Conservation (phyloP, 1,139 yeast species). For the Entelexis paramagnoliae region DNA sequence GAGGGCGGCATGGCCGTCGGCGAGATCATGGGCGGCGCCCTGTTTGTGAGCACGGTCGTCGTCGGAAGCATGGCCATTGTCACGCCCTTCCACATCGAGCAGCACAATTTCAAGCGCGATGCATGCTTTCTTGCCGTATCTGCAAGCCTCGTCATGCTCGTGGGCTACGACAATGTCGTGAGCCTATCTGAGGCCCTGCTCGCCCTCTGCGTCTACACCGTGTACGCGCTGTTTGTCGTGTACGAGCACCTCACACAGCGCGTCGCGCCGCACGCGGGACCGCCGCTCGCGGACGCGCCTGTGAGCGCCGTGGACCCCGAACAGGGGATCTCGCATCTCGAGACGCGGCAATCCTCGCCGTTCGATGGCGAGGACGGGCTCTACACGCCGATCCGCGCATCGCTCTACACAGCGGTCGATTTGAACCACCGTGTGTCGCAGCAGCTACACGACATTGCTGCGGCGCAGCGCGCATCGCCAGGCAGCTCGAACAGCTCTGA, state of each 20-base stretch:
- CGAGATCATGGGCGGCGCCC: slow-evolving; percentile 77
- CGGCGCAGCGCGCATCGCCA: not conserved
- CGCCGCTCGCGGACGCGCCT: not conserved
- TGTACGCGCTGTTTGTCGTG: slow-evolving; percentile 45
- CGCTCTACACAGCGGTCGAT: slow-evolving; percentile 38
- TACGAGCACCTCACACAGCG: slow-evolving; percentile 12
- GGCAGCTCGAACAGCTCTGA: not conserved
- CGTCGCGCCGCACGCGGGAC: too few species aligned
- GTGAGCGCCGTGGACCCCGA: not conserved
- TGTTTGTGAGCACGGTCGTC: slow-evolving; percentile 64
- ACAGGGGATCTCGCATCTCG: not conserved
- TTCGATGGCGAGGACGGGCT: slow-evolving; percentile 8
- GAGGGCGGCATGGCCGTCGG: slow-evolving; percentile 75
- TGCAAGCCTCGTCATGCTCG: slow-evolving; percentile 35
- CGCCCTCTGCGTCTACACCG: slow-evolving; percentile 42
- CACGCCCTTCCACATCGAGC: slow-evolving; percentile 53
- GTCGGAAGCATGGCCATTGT: slow-evolving; percentile 64
- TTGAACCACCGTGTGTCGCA: slow-evolving; percentile 25
- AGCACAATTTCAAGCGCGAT: slow-evolving; percentile 46
- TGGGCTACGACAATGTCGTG: slow-evolving; percentile 41
- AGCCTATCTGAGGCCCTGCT: slow-evolving; percentile 39
- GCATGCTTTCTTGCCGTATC: slow-evolving; percentile 43
- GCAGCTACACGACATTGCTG: slow-evolving; percentile 7
- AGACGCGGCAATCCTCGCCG: not conserved
- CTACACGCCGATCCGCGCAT: slow-evolving; percentile 34